phyloP scores from a whole-genome alignment of 192 early-diverging fungal genomes.

The Diversispora epigaea region DNA sequence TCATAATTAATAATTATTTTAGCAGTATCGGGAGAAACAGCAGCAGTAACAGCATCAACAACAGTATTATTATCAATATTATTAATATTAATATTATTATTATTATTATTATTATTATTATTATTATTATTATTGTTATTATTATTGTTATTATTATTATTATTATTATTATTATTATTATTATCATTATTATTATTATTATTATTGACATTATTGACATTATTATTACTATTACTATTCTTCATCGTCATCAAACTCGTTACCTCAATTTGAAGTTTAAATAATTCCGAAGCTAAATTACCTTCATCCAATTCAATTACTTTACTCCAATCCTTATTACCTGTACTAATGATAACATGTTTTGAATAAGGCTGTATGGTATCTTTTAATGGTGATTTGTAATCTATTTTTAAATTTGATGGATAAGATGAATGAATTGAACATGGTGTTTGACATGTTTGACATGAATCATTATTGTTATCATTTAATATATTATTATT shows the following conservation, averaged over 20 bases:
- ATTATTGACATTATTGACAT: not conserved
- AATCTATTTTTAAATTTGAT: conserved; percentile 53
- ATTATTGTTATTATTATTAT: too few relatives aligned
- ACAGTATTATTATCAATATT: too few relatives aligned
- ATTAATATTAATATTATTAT: too few relatives aligned
- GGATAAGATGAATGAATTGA: conserved; percentile 49
- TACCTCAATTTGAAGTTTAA: conserved; percentile 30
- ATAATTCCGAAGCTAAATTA: conserved; percentile 44
- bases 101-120: too few relatives aligned
- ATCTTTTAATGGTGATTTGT: conserved; percentile 39
- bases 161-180: not conserved
- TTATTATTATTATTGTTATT: too few relatives aligned
- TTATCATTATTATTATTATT: not conserved
- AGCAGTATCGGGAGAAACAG: too few relatives aligned
- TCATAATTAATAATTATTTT: too few relatives aligned
- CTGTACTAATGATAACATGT: conserved; percentile 58
- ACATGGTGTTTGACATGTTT: conserved; percentile 49
- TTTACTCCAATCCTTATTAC: conserved; percentile 48
- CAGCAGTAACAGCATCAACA: too few relatives aligned
- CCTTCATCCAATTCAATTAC: conserved; percentile 51
- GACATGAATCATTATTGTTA: conserved; percentile 40
- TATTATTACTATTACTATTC: not conserved
- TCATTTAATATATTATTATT: not conserved
- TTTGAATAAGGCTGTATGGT: conserved; percentile 51
- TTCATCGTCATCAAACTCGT: not conserved